Evolutionary conservation across 2,329 filamentous ascomycete genomes (phyloP), one percentile per base, ranked within the genome.

Genomic region (Penicillium sp.): DNA sequence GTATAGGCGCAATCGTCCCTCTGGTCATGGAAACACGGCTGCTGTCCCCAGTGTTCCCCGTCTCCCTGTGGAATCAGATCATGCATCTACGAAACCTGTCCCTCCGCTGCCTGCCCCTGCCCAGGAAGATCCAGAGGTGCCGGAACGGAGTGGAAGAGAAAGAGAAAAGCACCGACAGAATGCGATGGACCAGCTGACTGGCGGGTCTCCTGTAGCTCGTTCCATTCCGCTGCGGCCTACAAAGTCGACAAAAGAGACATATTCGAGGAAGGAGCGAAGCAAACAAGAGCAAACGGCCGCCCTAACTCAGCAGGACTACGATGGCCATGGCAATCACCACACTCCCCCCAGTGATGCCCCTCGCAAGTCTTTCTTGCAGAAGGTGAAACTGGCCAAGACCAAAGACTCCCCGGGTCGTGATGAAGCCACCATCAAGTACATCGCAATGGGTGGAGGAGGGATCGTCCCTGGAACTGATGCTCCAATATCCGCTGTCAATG

Each of bases 401-500:
- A 57, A 51, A 19, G 52, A 42, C 6, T 32, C 36, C 7, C 21
- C 21, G 9, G 45, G 31, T 11, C 29, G 36, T 14, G 42, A 38
- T 8, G 50, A 53, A 14, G n/a, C 50, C 2, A 33, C 28, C 11
- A 50, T 50, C 5, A 54, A 39, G 8, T 55, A 49, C 30, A 53
- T 56, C 13, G 55, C 49, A 4, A 40, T 48, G 11, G 53, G 53
- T 8, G 55, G 54, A 27, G 51, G 53, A 4, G 48, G 48, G 2
- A 45, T 57, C 7, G 59, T 78, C 2, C 73, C 78, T 16, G 75
- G 76, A 36, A 82, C 76, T 29, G 87, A 94, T 70, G 86, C 86
- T 15, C 89, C 89, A 1, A 73, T 83, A 7, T 89, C 87, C 38
- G 87, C 87, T 10, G 83, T 85, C 43, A 94, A 94, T 67, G 79